These are phyloP conservation scores for Albizia julibrissin DNA, from an alignment of 306 rosid species.

Conservation along the genomic window DNA sequence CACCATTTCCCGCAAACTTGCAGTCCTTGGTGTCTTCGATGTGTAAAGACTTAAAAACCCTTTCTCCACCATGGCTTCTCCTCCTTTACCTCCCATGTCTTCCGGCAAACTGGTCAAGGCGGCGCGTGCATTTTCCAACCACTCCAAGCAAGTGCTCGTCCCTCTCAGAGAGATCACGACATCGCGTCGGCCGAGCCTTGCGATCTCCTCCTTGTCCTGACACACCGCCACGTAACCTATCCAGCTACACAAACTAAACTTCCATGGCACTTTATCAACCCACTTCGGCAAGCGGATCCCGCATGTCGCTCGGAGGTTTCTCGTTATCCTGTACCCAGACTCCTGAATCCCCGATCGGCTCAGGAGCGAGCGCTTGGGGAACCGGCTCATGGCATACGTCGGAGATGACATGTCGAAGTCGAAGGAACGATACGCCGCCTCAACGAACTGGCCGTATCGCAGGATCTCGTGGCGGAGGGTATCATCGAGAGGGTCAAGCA, in stretches of 20 bases:
- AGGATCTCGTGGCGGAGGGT: slow-evolving; percentile 73
- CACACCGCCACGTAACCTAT: slow-evolving; percentile 79
- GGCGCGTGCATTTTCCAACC: slow-evolving; percentile 85
- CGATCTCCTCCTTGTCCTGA: slow-evolving; percentile 53
- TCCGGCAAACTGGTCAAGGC: slow-evolving; percentile 42
- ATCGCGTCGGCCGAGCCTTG: slow-evolving; percentile 72
- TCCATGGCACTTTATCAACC: slow-evolving; percentile 27
- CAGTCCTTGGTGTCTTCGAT: slow-evolving; percentile 38
- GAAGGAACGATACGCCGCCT: slow-evolving; percentile 67
- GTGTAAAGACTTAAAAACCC: slow-evolving; percentile 79
- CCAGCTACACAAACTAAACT: slow-evolving; percentile 57
- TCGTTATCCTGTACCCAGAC: slow-evolving; percentile 32
- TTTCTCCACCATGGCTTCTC: slow-evolving; percentile 63
- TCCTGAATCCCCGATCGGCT: background rate
- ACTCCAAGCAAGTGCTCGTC: slow-evolving; percentile 72
- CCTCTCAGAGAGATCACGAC: slow-evolving; percentile 71
- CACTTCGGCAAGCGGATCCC: slow-evolving; percentile 35
- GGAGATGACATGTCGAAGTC: slow-evolving; percentile 35
- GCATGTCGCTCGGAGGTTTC: slow-evolving; percentile 36
- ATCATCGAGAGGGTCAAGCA: slow-evolving; percentile 82
- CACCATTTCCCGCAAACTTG: slow-evolving; percentile 65
- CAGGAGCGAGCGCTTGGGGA: slow-evolving; percentile 6
- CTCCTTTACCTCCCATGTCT: background rate
- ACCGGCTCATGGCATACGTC: slow-evolving; percentile 36
- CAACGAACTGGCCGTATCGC: slow-evolving; percentile 69